These are phyloP conservation scores for Pilaira anomala DNA, from an alignment of 192 early-diverging fungal species.

Conservation along the genomic window DNA sequence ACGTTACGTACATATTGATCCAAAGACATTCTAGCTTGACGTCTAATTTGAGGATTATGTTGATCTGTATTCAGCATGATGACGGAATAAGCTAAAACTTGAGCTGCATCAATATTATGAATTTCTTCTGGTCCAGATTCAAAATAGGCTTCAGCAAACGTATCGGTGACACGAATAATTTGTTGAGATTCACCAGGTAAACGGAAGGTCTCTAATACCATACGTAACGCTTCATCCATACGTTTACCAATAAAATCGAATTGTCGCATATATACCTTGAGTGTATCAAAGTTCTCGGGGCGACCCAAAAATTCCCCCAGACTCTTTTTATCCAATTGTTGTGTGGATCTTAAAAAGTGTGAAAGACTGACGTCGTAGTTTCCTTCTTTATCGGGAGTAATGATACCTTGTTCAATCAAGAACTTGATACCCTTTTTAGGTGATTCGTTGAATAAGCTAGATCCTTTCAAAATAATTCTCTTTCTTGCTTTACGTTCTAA, in stretches of 20 bases:
- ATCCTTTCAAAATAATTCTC: slow-evolving; percentile 73
- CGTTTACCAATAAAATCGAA: slow-evolving; percentile 91
- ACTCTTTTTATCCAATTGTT: slow-evolving; percentile 80
- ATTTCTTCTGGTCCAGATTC: slow-evolving; percentile 62
- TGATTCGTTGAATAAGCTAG: slow-evolving; percentile 79
- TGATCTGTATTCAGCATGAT: slow-evolving; percentile 99
- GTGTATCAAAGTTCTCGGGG: slow-evolving; percentile 78
- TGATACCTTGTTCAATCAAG: slow-evolving; percentile 46
- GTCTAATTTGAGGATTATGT: slow-evolving; percentile 88
- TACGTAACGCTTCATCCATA: slow-evolving; percentile 92
- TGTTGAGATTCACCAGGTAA: slow-evolving; percentile 98
- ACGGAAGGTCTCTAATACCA: slow-evolving; percentile 89
- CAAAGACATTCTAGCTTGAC: slow-evolving; percentile 78
- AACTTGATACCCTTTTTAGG: slow-evolving; percentile 85
- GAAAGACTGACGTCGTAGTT: slow-evolving; percentile 63
- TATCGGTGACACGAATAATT: slow-evolving; percentile 92
- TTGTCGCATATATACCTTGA: slow-evolving; percentile 77
- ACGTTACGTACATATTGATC: slow-evolving; percentile 89
- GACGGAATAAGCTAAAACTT: slow-evolving; percentile 87
- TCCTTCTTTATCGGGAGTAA: slow-evolving; percentile 39
- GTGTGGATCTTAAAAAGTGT: slow-evolving; percentile 72
- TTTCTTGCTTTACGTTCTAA: slow-evolving; percentile 65
- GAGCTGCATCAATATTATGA: slow-evolving; percentile 76
- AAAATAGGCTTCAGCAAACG: slow-evolving; percentile 84
- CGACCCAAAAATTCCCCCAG: slow-evolving; percentile 90